Conservation (phyloP, 257 asterid species). For the Solanum appendiculatum region DNA sequence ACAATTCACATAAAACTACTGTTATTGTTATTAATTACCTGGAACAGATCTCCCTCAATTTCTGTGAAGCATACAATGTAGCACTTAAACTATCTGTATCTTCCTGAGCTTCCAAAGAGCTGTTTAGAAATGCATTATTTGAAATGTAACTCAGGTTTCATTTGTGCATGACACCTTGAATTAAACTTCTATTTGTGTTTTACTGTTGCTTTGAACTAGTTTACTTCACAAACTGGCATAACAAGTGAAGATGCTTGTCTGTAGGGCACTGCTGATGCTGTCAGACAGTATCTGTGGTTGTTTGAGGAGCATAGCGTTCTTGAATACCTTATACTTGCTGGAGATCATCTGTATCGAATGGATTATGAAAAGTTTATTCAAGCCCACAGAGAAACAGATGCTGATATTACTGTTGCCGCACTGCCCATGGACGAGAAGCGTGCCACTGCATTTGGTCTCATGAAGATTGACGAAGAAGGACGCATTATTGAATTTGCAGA, state of each 20-base stretch:
- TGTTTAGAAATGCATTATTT: background rate
- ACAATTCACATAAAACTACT: background rate
- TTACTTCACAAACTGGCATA: background rate
- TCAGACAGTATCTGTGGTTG: slow-evolving; percentile 86
- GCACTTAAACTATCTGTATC: background rate
- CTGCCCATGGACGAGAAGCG: slow-evolving; percentile 95
- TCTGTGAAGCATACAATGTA: background rate
- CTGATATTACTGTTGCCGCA: slow-evolving; percentile 96
- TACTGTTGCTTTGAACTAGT: background rate
- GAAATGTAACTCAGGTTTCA: background rate
- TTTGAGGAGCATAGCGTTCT: slow-evolving; percentile 88
- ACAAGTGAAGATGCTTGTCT: background rate
- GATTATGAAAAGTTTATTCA: slow-evolving; percentile 90
- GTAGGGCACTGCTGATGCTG: slow-evolving; percentile 98
- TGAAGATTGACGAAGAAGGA: slow-evolving; percentile 98
- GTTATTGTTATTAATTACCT: background rate
- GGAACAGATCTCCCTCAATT: background rate
- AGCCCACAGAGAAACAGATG: slow-evolving; percentile 98
- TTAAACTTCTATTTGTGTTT: background rate
- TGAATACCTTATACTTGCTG: slow-evolving; percentile 83
- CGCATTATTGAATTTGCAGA: slow-evolving; percentile 87
- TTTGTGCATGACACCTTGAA: background rate
- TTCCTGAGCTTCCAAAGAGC: background rate
- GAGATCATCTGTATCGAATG: slow-evolving; percentile 93
- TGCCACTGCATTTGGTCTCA: slow-evolving; percentile 89